Evolutionary conservation across 1,284 basidiomycete genomes (phyloP).

Genomic region (Porodaedalea pini): DNA sequence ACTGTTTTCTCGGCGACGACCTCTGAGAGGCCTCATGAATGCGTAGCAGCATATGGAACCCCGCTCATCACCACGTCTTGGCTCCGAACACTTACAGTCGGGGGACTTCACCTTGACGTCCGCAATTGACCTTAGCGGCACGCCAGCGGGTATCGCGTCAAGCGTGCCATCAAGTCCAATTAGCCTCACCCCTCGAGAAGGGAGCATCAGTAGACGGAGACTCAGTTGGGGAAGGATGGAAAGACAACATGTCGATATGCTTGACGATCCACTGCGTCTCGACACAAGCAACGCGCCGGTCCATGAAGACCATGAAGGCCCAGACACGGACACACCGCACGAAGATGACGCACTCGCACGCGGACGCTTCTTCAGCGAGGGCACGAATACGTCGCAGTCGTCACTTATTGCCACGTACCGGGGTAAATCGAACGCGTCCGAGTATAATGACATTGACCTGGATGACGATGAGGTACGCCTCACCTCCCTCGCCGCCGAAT

Average conservation of each 20-base stretch:
- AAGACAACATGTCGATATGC: slow-evolving; percentile 18
- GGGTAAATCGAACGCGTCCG: slow-evolving; percentile 35
- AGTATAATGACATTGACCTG: slow-evolving; percentile 17
- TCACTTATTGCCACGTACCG: slow-evolving; percentile 15
- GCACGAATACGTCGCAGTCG: slow-evolving; percentile 10
- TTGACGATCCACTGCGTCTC: slow-evolving; percentile 18
- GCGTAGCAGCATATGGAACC: neutral
- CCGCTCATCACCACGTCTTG: neutral
- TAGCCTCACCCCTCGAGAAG: slow-evolving; percentile 10
- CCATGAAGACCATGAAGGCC: neutral
- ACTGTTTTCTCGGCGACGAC: neutral
- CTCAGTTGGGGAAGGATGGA: slow-evolving; percentile 23
- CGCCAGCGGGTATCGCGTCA: slow-evolving; percentile 30
- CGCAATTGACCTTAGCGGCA: slow-evolving; percentile 51
- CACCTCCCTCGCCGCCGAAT: slow-evolving; percentile 30
- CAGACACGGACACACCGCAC: slow-evolving; percentile 18
- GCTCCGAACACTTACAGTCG: neutral
- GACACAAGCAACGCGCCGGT: slow-evolving; percentile 5
- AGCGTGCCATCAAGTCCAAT: slow-evolving; percentile 14
- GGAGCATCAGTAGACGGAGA: slow-evolving; percentile 18
- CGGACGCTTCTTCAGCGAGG: slow-evolving; percentile 9
- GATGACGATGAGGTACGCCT: slow-evolving; percentile 57
- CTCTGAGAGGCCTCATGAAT: neutral
- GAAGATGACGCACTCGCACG: slow-evolving; percentile 17
- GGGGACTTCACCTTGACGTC: slow-evolving; percentile 44